A percentile compares a stretch with the other conserved stretches of the same genome.
phyloP scores from a whole-genome alignment of 148 eudicot species.

The Persicaria maculosa region DNA sequence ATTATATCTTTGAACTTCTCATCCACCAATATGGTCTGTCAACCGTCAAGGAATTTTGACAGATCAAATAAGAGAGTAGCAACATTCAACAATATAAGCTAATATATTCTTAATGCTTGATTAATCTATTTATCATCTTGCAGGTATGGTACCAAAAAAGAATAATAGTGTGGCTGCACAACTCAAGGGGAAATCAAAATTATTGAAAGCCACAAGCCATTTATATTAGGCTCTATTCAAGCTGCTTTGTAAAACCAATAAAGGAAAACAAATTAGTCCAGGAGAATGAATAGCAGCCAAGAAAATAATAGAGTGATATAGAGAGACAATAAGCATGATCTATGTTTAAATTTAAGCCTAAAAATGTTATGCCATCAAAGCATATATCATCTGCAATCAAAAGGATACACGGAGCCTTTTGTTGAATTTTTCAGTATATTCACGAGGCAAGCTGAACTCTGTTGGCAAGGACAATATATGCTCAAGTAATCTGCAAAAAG shows the following conservation, averaged over 20 bases:
- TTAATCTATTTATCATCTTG: constrained; percentile 5
- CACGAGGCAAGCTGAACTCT: constrained; percentile 58
- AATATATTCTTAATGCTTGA: background rate
- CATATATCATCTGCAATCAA: background rate
- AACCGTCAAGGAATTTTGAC: constrained; percentile 40
- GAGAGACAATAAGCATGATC: background rate
- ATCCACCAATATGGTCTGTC: constrained; percentile 56
- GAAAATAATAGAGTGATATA: background rate
- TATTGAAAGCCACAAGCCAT: background rate
- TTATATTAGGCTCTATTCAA: background rate
- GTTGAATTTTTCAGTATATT: constrained; percentile 52
- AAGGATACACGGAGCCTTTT: constrained; percentile 71
- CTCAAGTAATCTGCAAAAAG: constrained; percentile 53
- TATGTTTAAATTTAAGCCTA: background rate
- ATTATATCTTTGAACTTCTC: constrained; percentile 50
- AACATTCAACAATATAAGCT: background rate
- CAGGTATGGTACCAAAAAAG: background rate
- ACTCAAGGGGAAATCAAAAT: background rate
- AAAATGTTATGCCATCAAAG: background rate
- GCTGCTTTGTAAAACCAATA: background rate
- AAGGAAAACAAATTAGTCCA: background rate
- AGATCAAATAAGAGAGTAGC: background rate
- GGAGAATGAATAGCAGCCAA: background rate
- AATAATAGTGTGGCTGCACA: too few species aligned
- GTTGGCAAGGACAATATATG: constrained; percentile 60